A percentile compares a stretch with the other conserved stretches of the same genome.
These are phyloP conservation scores for Candida taoyuanica DNA, from an alignment of 805 yeast genomes.

Conservation along the genomic window DNA sequence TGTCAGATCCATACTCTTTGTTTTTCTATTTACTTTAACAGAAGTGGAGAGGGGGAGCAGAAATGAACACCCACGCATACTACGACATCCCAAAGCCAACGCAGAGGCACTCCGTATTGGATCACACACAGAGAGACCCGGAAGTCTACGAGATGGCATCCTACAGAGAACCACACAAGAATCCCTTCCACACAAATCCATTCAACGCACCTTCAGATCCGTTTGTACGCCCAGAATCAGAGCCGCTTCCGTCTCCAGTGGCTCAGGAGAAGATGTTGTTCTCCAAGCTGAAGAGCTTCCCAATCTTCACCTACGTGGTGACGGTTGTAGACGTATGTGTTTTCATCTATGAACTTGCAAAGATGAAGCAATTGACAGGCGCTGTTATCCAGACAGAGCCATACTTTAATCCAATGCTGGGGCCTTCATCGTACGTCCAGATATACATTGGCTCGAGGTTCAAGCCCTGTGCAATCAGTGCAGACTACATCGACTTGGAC, in stretches of 20 bases:
- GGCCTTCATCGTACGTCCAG: slow-evolving; percentile 63
- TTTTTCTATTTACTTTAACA: too few relatives aligned
- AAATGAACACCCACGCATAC: not conserved
- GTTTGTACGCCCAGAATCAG: not conserved
- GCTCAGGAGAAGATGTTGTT: not conserved
- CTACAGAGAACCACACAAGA: not conserved
- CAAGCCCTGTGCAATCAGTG: slow-evolving; percentile 60
- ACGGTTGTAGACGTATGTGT: slow-evolving; percentile 47
- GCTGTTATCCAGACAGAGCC: slow-evolving; percentile 65
- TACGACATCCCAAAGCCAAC: not conserved
- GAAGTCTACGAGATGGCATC: not conserved
- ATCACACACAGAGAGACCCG: not conserved
- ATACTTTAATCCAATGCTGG: slow-evolving; percentile 73
- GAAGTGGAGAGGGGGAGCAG: not conserved
- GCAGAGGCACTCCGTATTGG: not conserved
- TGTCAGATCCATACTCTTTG: too few relatives aligned
- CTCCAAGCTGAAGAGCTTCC: slow-evolving; percentile 2
- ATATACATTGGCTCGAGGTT: slow-evolving; percentile 70
- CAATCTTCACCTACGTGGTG: slow-evolving; percentile 15
- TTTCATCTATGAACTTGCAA: slow-evolving; percentile 56
- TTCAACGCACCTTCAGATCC: too few relatives aligned
- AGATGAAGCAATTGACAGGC: slow-evolving; percentile 57
- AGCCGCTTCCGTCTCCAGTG: not conserved
- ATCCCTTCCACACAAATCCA: not conserved
- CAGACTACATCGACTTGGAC: slow-evolving; percentile 46